Conservation (phyloP, 371 early-diverging fungal genomes). For the Lichtheimia hyalospora region DNA sequence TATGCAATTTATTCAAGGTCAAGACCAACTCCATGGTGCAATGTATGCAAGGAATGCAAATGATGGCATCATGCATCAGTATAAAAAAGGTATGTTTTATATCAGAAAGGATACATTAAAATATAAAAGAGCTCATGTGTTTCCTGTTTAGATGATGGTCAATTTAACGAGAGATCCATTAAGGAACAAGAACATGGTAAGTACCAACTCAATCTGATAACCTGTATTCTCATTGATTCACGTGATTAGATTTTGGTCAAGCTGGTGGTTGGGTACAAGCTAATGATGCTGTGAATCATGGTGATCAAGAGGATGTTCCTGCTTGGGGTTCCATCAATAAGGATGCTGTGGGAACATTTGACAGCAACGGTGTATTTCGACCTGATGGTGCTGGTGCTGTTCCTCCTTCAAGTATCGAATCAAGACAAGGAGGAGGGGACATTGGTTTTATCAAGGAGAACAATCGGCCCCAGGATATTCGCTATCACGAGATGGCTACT, state of each 20-base stretch:
- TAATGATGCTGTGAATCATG: conserved; percentile 10
- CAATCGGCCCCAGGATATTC: conserved; percentile 11
- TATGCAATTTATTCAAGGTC: background rate
- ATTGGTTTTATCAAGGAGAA: conserved; percentile 3
- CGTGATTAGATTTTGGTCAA: conserved; percentile 3
- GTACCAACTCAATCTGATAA: too few relatives aligned
- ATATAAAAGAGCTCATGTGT: conserved; percentile 17
- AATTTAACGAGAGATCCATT: background rate
- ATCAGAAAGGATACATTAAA: conserved; percentile 1
- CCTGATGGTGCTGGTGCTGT: conserved; percentile 37
- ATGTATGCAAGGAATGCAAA: too few relatives aligned
- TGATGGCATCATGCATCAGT: conserved; percentile 29
- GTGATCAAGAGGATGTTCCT: conserved; percentile 13
- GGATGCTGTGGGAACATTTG: conserved; percentile 52
- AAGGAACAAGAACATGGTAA: conserved; percentile 19
- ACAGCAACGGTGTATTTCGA: conserved; percentile 68
- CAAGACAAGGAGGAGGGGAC: conserved; percentile 3
- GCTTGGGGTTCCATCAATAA: conserved; percentile 33
- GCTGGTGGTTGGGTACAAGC: conserved; percentile 13
- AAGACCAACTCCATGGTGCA: too few relatives aligned
- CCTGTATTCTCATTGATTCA: background rate
- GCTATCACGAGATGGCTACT: conserved; percentile 2
- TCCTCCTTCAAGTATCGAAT: conserved; percentile 10
- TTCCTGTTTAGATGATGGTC: conserved; percentile 14
- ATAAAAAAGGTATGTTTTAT: conserved; percentile 15